phyloP scores from a whole-genome alignment of 2,329 filamentous ascomycete genomes.

The Fusarium sp. region DNA sequence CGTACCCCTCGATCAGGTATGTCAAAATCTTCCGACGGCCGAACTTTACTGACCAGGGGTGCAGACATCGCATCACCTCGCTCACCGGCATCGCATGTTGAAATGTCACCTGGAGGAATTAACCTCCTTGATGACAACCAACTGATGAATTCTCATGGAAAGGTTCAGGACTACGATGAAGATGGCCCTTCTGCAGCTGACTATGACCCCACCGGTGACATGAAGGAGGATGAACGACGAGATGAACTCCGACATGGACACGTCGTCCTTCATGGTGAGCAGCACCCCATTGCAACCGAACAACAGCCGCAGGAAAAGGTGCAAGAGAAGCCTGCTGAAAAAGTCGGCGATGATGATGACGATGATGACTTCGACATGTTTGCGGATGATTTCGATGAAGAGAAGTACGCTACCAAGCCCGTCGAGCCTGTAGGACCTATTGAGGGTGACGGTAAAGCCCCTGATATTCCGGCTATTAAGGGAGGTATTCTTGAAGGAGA shows the following conservation, averaged over 20 bases:
- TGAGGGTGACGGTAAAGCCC: constrained; percentile 60
- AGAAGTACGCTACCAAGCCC: constrained; percentile 70
- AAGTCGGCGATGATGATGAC: constrained; percentile 57
- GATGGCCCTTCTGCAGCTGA: constrained; percentile 92
- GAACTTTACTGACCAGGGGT: constrained; percentile 42
- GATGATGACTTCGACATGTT: constrained; percentile 83
- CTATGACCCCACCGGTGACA: constrained; percentile 90
- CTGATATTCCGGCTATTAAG: constrained; percentile 69
- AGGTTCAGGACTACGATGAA: constrained; percentile 58
- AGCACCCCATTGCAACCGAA: constrained; percentile 46
- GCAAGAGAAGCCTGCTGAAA: constrained; percentile 46
- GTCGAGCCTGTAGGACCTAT: constrained; percentile 51
- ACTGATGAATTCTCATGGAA: constrained; percentile 71
- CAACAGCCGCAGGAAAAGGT: constrained; percentile 44
- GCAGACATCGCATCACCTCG: constrained; percentile 58
- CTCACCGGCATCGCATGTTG: constrained; percentile 61
- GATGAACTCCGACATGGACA: constrained; percentile 74
- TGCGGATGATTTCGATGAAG: constrained; percentile 80
- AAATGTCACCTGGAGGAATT: constrained; percentile 69
- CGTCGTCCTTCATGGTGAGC: constrained; percentile 63
- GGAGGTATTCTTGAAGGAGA: constrained; percentile 91
- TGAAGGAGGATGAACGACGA: constrained; percentile 83
- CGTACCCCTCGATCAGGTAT: constrained; percentile 63
- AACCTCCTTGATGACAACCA: constrained; percentile 75
- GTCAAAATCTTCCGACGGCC: constrained; percentile 28